phyloP scores from a whole-genome alignment of 2,329 filamentous ascomycete genomes.

The Amauroascus niger region DNA sequence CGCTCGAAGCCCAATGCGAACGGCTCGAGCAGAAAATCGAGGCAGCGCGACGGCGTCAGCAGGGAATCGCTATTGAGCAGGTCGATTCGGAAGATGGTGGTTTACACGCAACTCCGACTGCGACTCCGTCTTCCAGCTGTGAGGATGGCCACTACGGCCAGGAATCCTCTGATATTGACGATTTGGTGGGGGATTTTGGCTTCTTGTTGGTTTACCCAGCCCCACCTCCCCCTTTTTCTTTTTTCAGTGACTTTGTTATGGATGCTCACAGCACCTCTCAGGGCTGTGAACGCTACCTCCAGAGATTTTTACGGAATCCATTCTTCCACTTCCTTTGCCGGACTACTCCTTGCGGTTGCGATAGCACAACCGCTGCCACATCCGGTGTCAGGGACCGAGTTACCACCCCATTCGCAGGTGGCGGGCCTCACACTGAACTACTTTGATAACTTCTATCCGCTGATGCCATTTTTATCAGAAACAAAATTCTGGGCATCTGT shows the following conservation, averaged over 20 bases:
- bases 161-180: constrained; percentile 81
- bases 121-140: constrained; percentile 27
- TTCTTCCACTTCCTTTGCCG: constrained; percentile 83
- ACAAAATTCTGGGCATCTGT: constrained; percentile 66
- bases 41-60: constrained; percentile 37
- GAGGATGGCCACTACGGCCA: constrained; percentile 32
- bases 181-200: constrained; percentile 86
- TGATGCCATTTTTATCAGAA: constrained; percentile 77
- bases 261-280: constrained; percentile 31
- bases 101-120: constrained; percentile 14
- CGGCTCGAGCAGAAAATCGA: constrained; percentile 68
- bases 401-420: constrained; percentile 63
- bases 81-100: not conserved
- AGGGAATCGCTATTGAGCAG: not conserved
- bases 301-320: constrained; percentile 85
- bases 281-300: constrained; percentile 87
- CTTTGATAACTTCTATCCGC: constrained; percentile 66
- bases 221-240: not conserved
- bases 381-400: constrained; percentile 41
- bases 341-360: constrained; percentile 74
- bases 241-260: not conserved
- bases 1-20: constrained; percentile 83
- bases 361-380: constrained; percentile 62
- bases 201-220: constrained; percentile 59
- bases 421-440: constrained; percentile 70